phyloP scores from a whole-genome alignment of 2,329 filamentous ascomycete genomes.

The Exophiala sp. region DNA sequence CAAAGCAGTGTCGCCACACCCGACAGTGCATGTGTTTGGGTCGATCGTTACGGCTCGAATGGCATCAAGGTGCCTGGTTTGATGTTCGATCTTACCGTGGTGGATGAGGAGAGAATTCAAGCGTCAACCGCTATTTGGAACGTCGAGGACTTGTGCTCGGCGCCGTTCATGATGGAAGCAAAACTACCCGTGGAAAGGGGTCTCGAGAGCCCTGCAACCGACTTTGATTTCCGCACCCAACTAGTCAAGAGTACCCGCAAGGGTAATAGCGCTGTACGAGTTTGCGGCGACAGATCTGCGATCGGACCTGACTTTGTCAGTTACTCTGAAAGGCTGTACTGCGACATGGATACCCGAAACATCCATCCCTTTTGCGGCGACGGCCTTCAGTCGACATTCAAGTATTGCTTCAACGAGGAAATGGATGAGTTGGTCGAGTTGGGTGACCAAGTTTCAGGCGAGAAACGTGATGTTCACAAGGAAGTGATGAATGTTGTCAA shows the following conservation, averaged over 20 bases:
- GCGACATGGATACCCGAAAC: neutral
- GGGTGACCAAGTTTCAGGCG: too few relatives aligned
- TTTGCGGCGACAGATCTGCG: neutral
- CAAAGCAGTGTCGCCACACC: neutral
- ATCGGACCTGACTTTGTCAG: conserved; percentile 2
- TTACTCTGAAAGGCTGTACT: neutral
- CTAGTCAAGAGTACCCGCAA: neutral
- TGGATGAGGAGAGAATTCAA: neutral
- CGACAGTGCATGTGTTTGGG: neutral
- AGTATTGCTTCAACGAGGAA: too few relatives aligned
- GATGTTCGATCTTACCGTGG: neutral
- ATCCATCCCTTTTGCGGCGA: neutral
- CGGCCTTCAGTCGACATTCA: too few relatives aligned
- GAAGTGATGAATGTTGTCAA: too few relatives aligned
- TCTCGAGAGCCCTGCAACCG: too few relatives aligned
- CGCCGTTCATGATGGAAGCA: neutral
- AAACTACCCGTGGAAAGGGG: neutral
- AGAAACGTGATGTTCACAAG: too few relatives aligned
- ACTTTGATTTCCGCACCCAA: neutral
- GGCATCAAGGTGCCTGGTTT: neutral
- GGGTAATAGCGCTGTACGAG: neutral
- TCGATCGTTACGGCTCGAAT: neutral
- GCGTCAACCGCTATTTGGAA: neutral
- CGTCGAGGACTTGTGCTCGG: neutral
- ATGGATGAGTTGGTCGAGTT: too few relatives aligned